A percentile compares a stretch with the other conserved stretches of the same genome.
Evolutionary conservation across 208 protist genomes (phyloP).

Genomic region (Trypanosoma boissoni): DNA sequence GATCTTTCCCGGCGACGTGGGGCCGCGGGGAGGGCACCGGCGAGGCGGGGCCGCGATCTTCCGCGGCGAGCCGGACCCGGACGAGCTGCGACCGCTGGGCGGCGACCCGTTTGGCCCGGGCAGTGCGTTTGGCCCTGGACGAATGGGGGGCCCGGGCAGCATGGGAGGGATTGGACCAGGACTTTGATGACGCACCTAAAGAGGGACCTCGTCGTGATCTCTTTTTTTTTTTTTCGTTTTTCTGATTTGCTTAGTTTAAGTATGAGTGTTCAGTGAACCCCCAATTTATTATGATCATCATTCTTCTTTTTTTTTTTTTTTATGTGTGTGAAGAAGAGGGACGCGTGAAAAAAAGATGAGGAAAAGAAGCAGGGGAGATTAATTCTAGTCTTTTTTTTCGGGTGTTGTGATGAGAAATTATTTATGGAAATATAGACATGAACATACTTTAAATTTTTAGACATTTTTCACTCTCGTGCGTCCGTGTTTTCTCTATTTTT

Average conservation of each 20-base stretch:
- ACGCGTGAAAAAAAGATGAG: neutral
- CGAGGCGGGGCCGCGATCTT: slow-evolving; percentile 27
- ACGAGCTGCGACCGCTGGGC: slow-evolving; percentile 60
- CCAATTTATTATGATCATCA: too few relatives aligned
- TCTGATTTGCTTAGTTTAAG: too few relatives aligned
- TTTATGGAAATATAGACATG: too few relatives aligned
- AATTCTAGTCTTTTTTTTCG: too few relatives aligned
- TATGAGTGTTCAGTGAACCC: too few relatives aligned
- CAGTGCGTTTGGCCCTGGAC: slow-evolving; percentile 13
- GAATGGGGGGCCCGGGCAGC: neutral
- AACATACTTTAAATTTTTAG: too few relatives aligned
- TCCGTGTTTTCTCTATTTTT: neutral
- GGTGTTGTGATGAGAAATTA: too few relatives aligned
- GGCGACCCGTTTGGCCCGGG: slow-evolving; percentile 52
- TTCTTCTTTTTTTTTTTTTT: too few relatives aligned
- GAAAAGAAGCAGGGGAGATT: too few relatives aligned
- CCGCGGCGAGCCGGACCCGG: slow-evolving; percentile 77
- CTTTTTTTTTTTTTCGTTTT: too few relatives aligned
- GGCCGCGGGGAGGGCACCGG: slow-evolving; percentile 4
- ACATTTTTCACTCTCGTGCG: too few relatives aligned
- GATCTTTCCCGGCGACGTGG: slow-evolving; percentile 70
- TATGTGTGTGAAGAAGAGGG: neutral
- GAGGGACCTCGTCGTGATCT: too few relatives aligned
- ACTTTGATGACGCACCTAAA: neutral
- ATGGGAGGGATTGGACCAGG: neutral